Evolutionary conservation across 2,329 filamentous ascomycete genomes (phyloP).

Genomic region (Penicillium sp.): DNA sequence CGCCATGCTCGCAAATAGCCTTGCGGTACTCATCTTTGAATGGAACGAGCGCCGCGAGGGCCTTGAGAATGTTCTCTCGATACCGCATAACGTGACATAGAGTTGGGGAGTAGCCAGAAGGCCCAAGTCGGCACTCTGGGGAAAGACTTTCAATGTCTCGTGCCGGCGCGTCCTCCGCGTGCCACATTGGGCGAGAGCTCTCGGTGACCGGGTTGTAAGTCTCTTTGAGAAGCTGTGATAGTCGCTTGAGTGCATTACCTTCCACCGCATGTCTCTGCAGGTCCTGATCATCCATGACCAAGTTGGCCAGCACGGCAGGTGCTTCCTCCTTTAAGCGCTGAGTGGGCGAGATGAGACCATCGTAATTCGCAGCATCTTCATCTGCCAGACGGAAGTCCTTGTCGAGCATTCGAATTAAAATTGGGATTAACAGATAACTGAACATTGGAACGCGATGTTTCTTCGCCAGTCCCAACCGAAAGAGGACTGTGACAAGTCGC

Average conservation of each 20-base stretch:
- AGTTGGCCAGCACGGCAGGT: conserved; percentile 72
- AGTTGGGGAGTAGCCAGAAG: conserved; percentile 62
- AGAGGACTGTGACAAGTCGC: conserved; percentile 68
- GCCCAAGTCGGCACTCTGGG: conserved; percentile 56
- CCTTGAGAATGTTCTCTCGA: conserved; percentile 74
- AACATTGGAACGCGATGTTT: conserved; percentile 66
- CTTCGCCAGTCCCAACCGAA: conserved; percentile 66
- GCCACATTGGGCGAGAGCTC: conserved; percentile 57
- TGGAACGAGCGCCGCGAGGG: conserved; percentile 77
- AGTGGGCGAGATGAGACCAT: conserved; percentile 42
- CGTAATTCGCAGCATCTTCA: conserved; percentile 42
- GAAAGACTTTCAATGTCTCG: conserved; percentile 23
- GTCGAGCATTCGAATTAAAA: conserved; percentile 67
- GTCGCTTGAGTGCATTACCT: conserved; percentile 60
- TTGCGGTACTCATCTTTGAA: conserved; percentile 85
- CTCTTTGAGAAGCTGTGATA: conserved; percentile 65
- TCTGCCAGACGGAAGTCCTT: conserved; percentile 48
- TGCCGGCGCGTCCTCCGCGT: conserved; percentile 37
- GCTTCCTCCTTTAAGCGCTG: conserved; percentile 67
- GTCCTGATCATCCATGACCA: conserved; percentile 75
- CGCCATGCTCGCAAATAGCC: conserved; percentile 76
- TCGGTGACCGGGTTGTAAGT: conserved; percentile 63
- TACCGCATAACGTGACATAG: conserved; percentile 70
- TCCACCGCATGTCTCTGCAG: conserved; percentile 84
- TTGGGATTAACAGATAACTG: conserved; percentile 67